Evolutionary conservation across 371 early-diverging fungal genomes (phyloP).

Genomic region (Batkoa obscura): DNA sequence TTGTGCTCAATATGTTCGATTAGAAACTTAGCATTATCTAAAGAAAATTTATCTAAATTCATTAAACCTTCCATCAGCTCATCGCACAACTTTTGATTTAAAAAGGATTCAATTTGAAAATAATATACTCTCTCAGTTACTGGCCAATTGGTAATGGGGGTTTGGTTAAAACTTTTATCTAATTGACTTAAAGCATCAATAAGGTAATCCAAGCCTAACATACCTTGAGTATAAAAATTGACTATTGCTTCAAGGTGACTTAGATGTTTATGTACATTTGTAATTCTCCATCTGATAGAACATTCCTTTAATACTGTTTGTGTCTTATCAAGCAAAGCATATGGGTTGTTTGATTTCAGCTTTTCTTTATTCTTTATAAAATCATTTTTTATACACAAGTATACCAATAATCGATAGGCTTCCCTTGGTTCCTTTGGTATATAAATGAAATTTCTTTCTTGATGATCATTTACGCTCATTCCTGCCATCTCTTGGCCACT

Average conservation of each 20-base stretch:
- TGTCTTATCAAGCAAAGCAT: neutral
- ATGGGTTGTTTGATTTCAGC: neutral
- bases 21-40: neutral
- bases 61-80: no score
- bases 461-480: neutral
- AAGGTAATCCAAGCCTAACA: neutral
- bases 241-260: neutral
- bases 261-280: neutral
- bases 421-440: slow-evolving; percentile 2
- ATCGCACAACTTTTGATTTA: neutral
- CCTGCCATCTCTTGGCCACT: neutral
- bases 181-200: neutral
- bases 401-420: neutral
- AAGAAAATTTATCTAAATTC: neutral
- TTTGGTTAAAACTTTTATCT: neutral
- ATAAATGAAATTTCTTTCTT: neutral
- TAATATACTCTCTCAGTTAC: neutral
- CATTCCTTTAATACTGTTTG: slow-evolving; percentile 1
- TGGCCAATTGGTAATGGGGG: neutral
- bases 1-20: neutral
- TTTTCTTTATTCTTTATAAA: neutral
- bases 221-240: neutral
- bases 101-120: neutral
- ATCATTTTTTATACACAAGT: neutral
- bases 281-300: neutral